phyloP scores from a whole-genome alignment of 345 rosid species.

The Abelmoschus esculentus region DNA sequence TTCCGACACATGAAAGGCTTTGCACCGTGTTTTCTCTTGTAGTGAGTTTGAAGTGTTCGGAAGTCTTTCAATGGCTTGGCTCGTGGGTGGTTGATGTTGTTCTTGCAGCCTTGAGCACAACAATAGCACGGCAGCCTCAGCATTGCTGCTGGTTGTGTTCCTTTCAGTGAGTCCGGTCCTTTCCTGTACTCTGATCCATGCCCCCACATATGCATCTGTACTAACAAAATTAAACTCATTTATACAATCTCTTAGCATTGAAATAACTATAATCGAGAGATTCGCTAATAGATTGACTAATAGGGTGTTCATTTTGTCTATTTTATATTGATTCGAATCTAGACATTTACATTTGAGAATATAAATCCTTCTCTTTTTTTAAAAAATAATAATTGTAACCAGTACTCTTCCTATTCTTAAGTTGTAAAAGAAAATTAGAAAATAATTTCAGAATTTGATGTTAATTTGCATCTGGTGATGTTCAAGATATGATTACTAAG shows the following conservation, averaged over 20 bases:
- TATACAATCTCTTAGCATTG: too few species aligned
- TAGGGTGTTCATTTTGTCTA: too few species aligned
- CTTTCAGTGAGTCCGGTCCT: conserved; percentile 67
- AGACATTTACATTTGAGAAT: too few species aligned
- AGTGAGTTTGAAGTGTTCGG: conserved; percentile 75
- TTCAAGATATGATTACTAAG: background rate
- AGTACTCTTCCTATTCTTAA: too few species aligned
- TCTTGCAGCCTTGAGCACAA: conserved; percentile 75
- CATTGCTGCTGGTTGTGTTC: conserved; percentile 80
- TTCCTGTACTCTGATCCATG: conserved; percentile 76
- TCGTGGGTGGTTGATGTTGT: conserved; percentile 77
- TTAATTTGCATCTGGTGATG: background rate
- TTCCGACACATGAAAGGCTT: conserved; percentile 79
- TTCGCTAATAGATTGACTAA: too few species aligned
- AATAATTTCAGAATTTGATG: background rate
- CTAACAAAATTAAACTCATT: background rate
- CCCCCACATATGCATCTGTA: conserved; percentile 90
- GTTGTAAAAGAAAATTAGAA: background rate
- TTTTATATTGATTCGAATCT: too few species aligned
- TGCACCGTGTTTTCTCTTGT: conserved; percentile 71
- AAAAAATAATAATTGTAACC: too few species aligned
- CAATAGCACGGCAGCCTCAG: conserved; percentile 78
- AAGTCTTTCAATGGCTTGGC: conserved; percentile 78
- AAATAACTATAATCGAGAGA: too few species aligned
- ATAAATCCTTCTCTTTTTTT: too few species aligned